phyloP scores from a whole-genome alignment of 345 rosid species.

The Isatis tinctoria region DNA sequence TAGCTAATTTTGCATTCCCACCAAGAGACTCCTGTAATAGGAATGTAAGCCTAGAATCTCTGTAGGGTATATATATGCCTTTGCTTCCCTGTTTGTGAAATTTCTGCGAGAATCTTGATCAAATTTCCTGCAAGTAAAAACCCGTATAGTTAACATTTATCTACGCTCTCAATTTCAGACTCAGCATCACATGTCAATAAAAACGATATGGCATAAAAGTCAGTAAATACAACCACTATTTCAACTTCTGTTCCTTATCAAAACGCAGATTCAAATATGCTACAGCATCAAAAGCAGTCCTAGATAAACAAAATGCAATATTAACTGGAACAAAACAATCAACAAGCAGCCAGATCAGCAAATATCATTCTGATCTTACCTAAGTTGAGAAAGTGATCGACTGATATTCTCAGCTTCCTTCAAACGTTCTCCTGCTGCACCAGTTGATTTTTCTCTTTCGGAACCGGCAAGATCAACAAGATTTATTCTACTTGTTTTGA shows the following conservation, averaged over 20 bases:
- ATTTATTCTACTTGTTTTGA: constrained; percentile 94
- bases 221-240: not conserved
- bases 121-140: constrained; percentile 71
- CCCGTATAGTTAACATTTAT: constrained; percentile 1
- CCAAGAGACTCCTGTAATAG: constrained; percentile 98
- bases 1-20: constrained; percentile 96
- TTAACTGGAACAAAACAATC: not conserved
- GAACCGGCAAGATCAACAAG: constrained; percentile 99
- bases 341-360: not conserved
- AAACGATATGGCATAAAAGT: not conserved
- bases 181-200: not conserved
- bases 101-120: constrained; percentile 98
- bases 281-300: not conserved
- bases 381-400: constrained; percentile 98
- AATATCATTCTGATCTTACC: constrained; percentile 45
- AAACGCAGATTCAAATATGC: not conserved
- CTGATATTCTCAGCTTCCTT: constrained; percentile 99
- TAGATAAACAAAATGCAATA: not conserved
- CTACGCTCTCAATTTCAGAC: constrained; percentile 7
- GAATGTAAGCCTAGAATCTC: constrained; percentile 97
- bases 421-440: constrained; percentile 95
- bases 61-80: constrained; percentile 99
- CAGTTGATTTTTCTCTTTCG: constrained; percentile 90
- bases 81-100: constrained; percentile 93
- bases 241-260: not conserved